Evolutionary conservation across 176 grass and related monocot genomes (phyloP).

Genomic region (Carex scoparia): DNA sequence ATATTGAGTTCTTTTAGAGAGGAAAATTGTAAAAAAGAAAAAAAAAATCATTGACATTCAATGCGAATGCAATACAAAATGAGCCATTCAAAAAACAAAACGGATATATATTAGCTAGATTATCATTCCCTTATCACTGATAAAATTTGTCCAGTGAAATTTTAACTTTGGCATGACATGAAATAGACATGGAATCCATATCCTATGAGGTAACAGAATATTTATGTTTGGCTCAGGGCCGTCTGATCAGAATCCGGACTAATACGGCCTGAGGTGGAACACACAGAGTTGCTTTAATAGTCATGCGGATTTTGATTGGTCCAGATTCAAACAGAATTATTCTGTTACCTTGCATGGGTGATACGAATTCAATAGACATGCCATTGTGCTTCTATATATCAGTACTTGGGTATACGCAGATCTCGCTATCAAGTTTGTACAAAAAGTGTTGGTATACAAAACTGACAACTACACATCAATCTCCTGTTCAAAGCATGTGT

Average conservation of each 20-base stretch:
- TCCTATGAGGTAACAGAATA: no score
- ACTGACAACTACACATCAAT: neutral
- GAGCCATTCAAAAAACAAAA: neutral
- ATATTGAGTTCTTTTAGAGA: neutral
- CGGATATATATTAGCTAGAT: neutral
- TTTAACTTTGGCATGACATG: neutral
- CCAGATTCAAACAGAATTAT: no score
- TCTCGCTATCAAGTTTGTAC: neutral
- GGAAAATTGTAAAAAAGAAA: neutral
- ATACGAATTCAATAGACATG: neutral
- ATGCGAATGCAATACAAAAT: neutral
- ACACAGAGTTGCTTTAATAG: no score
- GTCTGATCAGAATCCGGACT: no score
- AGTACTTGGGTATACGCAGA: neutral
- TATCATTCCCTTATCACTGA: neutral
- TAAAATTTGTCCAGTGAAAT: neutral
- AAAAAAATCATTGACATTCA: neutral
- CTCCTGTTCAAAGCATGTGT: neutral
- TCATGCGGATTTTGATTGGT: no score
- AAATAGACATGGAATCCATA: neutral
- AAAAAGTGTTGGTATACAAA: neutral
- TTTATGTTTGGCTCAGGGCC: no score
- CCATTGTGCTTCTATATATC: neutral
- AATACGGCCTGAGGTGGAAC: no score
- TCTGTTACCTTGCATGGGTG: no score